These are phyloP conservation scores for Chaetoceros tenuissimus DNA, from an alignment of 108 stramenopile genomes.

Conservation along the genomic window DNA sequence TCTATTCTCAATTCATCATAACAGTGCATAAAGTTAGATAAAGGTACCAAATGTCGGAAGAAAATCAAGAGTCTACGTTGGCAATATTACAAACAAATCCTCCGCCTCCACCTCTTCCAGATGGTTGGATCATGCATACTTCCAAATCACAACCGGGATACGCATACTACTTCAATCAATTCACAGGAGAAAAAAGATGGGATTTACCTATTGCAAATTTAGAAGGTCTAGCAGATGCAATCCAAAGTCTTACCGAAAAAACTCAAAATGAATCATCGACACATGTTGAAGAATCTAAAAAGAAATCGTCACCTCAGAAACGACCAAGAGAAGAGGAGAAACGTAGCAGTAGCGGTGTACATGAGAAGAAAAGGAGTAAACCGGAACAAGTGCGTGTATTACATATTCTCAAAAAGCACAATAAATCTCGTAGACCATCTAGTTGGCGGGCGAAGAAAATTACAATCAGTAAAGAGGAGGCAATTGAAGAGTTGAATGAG, in stretches of 20 bases:
- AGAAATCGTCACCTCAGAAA: conserved; percentile 4
- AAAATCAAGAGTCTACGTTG: background rate
- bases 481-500: conserved; percentile 50
- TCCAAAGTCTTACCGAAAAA: conserved; percentile 1
- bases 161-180: conserved; percentile 72
- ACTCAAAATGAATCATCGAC: background rate
- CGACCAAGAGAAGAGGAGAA: background rate
- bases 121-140: conserved; percentile 55
- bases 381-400: conserved; percentile 73
- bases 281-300: conserved; percentile 6
- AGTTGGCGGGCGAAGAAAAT: conserved; percentile 69
- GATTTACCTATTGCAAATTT: conserved; percentile 19
- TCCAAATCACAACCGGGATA: conserved; percentile 36
- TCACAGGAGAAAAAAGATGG: conserved; percentile 70
- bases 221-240: background rate
- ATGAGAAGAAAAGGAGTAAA: conserved; percentile 1
- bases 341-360: background rate
- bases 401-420: conserved; percentile 84
- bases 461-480: conserved; percentile 61
- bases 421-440: conserved; percentile 52
- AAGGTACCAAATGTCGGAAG: background rate
- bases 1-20: too few relatives aligned
- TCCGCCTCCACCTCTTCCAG: conserved; percentile 47
- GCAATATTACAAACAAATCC: conserved; percentile 4
- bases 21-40: too few relatives aligned